Base-by-base conservation (phyloP, 768 basidiomycete genomes). In the Chalciporus pseudorubinellus region DNA sequence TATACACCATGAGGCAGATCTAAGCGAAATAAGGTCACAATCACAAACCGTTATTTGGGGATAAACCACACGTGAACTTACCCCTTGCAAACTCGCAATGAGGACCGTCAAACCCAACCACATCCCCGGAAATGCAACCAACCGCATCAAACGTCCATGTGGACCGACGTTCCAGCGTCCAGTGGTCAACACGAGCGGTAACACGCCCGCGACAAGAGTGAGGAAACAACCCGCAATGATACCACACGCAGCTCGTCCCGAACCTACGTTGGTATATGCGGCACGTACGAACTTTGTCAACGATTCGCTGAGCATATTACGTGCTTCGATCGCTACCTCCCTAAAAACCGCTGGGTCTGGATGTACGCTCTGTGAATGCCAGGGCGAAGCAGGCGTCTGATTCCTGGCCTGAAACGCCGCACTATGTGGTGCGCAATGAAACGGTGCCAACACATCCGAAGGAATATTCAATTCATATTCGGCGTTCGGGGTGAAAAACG, bases 401-500 rank as follows among this genome's bases (percentile, higher is more conserved):
- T 57, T 49, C 10, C 56, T 55, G 6, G 55, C 40, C 3, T 46
- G 52, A 36, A 11, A 26, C 0, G 46, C 20, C 1, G 74, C 70
- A 6, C 73, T 67, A 12, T 69, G 67, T 20, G 75, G 70, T 6
- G 72, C 58, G 1, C 62, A 63, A 55, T 83, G 78, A 59, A 84
- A 80, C 12, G 83, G 80, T 1, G 83, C 78, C 29, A 89, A 79
- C 26, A 85, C 67, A 45, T 80, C 79, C 9, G 84, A 84, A 11
- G 85, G 77, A 21, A 90, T 77, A 54, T 85, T 78, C 59, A 90
- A 82, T 55, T 89, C 87, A 59, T 86, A 90, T 39, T 77, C 74
- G 41, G 83, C 81, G 50, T 80, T 80, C 18, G 86, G 86, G 3
- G 83, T 85, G 55, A 90, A 80, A 64, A 92, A 92, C 1, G 89